Conservation (phyloP, 1,284 basidiomycete species). For the Sporisorium reilianum region DNA sequence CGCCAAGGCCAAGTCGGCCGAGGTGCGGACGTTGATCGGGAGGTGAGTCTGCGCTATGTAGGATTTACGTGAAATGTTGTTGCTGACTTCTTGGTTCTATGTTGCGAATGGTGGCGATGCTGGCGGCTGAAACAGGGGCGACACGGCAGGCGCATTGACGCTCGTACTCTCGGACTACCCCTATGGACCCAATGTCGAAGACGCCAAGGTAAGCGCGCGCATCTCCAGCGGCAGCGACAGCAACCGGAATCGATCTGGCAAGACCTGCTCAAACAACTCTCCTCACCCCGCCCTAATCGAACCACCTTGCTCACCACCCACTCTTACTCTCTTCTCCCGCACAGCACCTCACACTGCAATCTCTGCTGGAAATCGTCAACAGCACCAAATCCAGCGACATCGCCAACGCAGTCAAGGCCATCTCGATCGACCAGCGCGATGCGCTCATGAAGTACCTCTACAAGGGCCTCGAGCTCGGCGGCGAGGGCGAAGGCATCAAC, state of each 20-base stretch:
- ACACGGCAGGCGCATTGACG: slow-evolving; percentile 57
- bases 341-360: slow-evolving; percentile 77
- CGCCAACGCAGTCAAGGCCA: slow-evolving; percentile 78
- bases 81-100: too few species aligned
- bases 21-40: slow-evolving; percentile 76
- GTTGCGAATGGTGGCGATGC: too few species aligned
- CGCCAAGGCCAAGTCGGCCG: slow-evolving; percentile 79
- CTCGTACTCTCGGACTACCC: slow-evolving; percentile 59
- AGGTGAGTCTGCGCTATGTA: slow-evolving; percentile 48
- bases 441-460: slow-evolving; percentile 98
- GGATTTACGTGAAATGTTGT: background rate
- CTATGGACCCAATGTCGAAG: slow-evolving; percentile 56
- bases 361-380: slow-evolving; percentile 92
- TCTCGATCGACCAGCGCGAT: slow-evolving; percentile 86
- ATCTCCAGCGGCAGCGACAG: background rate
- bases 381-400: slow-evolving; percentile 94
- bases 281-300: background rate
- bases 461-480: slow-evolving; percentile 83
- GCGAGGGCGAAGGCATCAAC: slow-evolving; percentile 50
- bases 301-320: background rate
- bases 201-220: slow-evolving; percentile 56
- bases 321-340: background rate
- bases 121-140: too few species aligned
- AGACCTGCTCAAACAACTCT: background rate
- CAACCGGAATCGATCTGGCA: background rate